Base-by-base conservation (phyloP, 2,329 filamentous ascomycete genomes). In the Bipolaris cookei region DNA sequence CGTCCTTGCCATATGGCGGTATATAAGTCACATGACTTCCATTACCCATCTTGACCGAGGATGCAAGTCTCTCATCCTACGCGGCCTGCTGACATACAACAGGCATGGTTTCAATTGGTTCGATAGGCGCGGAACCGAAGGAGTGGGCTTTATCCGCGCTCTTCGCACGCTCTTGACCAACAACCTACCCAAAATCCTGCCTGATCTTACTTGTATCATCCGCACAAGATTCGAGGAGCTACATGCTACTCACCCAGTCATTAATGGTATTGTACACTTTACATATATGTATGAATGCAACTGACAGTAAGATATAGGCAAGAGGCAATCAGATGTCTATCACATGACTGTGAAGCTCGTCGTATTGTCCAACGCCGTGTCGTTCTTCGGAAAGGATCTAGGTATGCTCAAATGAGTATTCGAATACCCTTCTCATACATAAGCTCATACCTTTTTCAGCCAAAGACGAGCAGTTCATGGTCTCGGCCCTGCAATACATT, bases 101-200 rank as follows among this genome's bases (percentile, higher is more conserved):
- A 57, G 54, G 71, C 42, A 63, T 16, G 63, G 66, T 6, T 73
- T 74, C 57, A 67, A 75, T 38, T 75, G 72, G 72, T 62, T 64
- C 38, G 66, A 74, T 28, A 48, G 42, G 1, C 45, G 68, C 23
- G 70, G 71, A 4, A 64, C 56, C 7, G 71, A 73, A 34, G 71
- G 72, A 1, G 61, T 67, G 4, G 65, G 63, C 0, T 72, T 74
- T 21, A 52, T 71, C 10, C 49, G 61, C 0, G 56, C 63, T 23
- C 58, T 67, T 32, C 65, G 21, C 34, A 68, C 64, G 0, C 54
- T 69, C 0, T 39, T 74, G 11, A 72, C 69, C 1, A 66, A 63
- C 25, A 58, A 65, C 20, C 30, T 67, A 4, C 57, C 55, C 3
- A 46, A 61, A 5, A 58, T 66, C 28, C 28, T 65, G 11, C 65